These are phyloP conservation scores for Arthrocladium fulminans DNA, from an alignment of 2,329 filamentous ascomycete genomes.

Conservation along the genomic window DNA sequence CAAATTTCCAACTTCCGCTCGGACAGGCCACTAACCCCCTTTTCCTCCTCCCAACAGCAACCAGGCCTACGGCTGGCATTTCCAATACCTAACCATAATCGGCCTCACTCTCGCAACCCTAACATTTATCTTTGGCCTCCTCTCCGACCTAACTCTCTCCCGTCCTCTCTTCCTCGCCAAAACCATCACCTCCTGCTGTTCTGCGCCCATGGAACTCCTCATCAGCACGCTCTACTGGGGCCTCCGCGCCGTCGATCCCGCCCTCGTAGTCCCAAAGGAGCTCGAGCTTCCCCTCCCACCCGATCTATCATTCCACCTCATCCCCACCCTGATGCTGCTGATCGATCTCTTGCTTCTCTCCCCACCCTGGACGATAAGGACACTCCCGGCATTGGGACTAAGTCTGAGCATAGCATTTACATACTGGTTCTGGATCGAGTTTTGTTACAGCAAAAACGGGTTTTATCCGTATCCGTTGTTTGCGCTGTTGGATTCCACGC, in stretches of 20 bases:
- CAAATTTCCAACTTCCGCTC: constrained; percentile 11
- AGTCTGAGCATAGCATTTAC: constrained; percentile 45
- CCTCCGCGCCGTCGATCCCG: constrained; percentile 39
- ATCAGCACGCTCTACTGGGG: constrained; percentile 55
- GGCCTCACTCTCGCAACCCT: constrained; percentile 48
- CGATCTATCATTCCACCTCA: constrained; percentile 42
- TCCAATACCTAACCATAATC: constrained; percentile 57
- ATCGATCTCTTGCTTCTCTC: constrained; percentile 50
- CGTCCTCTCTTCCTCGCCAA: constrained; percentile 47
- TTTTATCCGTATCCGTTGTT: constrained; percentile 78
- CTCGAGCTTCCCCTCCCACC: constrained; percentile 17
- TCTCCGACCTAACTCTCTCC: constrained; percentile 49
- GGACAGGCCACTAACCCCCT: constrained; percentile 9
- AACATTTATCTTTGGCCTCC: constrained; percentile 46
- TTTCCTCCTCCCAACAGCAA: constrained; percentile 33
- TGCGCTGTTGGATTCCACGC: constrained; percentile 53
- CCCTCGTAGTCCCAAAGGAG: constrained; percentile 19
- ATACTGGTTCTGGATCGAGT: constrained; percentile 59
- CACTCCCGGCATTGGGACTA: constrained; percentile 42
- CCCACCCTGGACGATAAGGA: constrained; percentile 52
- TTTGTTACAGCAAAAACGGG: constrained; percentile 50
- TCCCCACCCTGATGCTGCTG: constrained; percentile 46
- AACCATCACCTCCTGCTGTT: constrained; percentile 49
- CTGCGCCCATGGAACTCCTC: constrained; percentile 51
- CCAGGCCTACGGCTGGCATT: constrained; percentile 55